Conservation (phyloP, 805 yeast genomes). For the Cyberlindnera samutprakarnensis region DNA sequence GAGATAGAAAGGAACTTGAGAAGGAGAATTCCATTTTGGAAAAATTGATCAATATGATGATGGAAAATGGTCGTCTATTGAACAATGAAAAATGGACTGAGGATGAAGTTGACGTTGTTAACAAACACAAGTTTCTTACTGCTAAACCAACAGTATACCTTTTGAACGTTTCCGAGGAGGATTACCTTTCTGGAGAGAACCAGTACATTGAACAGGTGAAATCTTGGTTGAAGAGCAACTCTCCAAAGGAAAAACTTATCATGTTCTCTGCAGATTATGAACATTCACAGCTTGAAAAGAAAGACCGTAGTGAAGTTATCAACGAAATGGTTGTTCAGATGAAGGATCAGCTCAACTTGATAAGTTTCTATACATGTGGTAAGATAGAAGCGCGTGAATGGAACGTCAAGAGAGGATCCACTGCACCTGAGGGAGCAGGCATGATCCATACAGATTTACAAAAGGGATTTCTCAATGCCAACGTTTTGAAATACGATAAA, state of each 20-base stretch:
- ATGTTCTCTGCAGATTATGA: constrained; percentile 61
- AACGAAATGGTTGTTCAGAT: constrained; percentile 58
- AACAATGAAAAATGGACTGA: constrained; percentile 53
- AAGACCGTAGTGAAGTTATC: constrained; percentile 43
- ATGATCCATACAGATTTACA: constrained; percentile 81
- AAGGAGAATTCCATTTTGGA: constrained; percentile 30
- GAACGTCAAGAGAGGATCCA: constrained; percentile 70
- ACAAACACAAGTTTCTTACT: constrained; percentile 66
- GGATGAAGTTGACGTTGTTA: constrained; percentile 59
- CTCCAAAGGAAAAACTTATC: constrained; percentile 61
- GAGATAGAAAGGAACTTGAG: constrained; percentile 40
- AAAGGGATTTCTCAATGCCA: constrained; percentile 74
- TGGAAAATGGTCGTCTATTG: constrained; percentile 59
- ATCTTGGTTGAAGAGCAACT: constrained; percentile 59
- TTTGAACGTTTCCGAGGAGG: constrained; percentile 66
- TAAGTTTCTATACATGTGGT: constrained; percentile 86
- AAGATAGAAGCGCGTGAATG: constrained; percentile 81
- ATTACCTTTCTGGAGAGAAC: constrained; percentile 47
- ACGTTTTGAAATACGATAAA: constrained; percentile 63
- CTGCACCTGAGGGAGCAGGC: constrained; percentile 88
- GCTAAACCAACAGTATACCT: constrained; percentile 84
- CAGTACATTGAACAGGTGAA: constrained; percentile 43
- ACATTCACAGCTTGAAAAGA: constrained; percentile 21
- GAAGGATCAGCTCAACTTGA: constrained; percentile 61
- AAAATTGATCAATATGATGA: constrained; percentile 39